Percentiles rank a stretch among this genome's conserved stretches.
Conservation (phyloP, 1,284 basidiomycete genomes). For the Polyporus tsugae region DNA sequence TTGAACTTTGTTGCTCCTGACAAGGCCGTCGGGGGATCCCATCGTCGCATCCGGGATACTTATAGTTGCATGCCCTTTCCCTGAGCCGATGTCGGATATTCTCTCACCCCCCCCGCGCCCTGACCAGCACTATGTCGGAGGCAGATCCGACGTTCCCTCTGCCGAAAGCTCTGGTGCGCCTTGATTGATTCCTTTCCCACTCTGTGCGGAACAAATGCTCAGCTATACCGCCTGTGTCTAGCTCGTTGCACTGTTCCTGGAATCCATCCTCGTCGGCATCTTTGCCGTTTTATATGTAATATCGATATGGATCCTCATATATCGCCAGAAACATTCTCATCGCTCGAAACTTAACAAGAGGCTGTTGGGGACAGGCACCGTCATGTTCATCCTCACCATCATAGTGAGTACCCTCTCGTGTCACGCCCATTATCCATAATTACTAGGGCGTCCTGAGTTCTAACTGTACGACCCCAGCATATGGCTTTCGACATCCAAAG, state of each 20-base stretch:
- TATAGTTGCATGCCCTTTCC: neutral
- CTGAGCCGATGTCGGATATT: neutral
- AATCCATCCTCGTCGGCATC: conserved; percentile 23
- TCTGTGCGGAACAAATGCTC: neutral
- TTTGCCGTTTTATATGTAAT: conserved; percentile 27
- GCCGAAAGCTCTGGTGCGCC: conserved; percentile 18
- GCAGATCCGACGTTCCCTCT: conserved; percentile 8
- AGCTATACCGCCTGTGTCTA: neutral
- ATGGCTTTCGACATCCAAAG: conserved; percentile 22
- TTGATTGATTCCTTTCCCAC: too few relatives aligned
- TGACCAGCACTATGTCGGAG: conserved; percentile 2
- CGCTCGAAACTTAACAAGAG: conserved; percentile 10
- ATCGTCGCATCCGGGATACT: too few relatives aligned
- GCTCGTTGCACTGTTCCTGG: conserved; percentile 23
- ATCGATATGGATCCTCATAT: conserved; percentile 28
- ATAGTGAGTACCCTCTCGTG: conserved; percentile 15
- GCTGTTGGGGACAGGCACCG: conserved; percentile 23
- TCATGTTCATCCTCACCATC: conserved; percentile 25
- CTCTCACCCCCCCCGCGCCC: neutral
- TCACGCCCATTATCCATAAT: neutral
- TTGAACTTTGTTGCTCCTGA: too few relatives aligned
- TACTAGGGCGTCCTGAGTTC: too few relatives aligned
- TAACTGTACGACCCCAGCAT: conserved; percentile 12
- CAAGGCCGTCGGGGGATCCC: too few relatives aligned
- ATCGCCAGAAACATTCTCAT: conserved; percentile 3